Conservation (phyloP, 805 yeast species). For the Metschnikowia santaceciliae region DNA sequence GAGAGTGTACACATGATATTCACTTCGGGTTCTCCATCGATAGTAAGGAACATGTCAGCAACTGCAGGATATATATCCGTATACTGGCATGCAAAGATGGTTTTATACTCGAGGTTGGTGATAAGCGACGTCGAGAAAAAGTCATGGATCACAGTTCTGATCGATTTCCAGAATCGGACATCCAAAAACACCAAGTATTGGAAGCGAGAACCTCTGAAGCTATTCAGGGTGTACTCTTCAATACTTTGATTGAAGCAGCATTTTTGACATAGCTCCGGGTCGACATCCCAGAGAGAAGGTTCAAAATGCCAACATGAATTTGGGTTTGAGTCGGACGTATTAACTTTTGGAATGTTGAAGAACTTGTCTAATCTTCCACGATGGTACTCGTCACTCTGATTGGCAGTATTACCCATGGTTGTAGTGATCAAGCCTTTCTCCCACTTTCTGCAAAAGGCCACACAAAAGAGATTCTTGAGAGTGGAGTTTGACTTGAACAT, state of each 20-base stretch:
- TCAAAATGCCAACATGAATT: constrained; percentile 36
- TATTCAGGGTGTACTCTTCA: constrained; percentile 24
- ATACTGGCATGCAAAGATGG: constrained; percentile 69
- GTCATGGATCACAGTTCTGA: constrained; percentile 57
- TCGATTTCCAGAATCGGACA: constrained; percentile 63
- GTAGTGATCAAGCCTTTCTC: constrained; percentile 39
- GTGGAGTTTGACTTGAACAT: constrained; percentile 46
- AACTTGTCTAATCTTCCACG: constrained; percentile 32
- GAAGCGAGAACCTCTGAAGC: constrained; percentile 47
- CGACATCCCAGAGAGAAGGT: constrained; percentile 46
- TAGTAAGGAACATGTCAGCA: constrained; percentile 61
- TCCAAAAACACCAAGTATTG: constrained; percentile 64
- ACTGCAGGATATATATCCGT: constrained; percentile 77
- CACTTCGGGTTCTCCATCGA: constrained; percentile 86
- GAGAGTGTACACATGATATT: constrained; percentile 71
- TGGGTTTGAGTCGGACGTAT: constrained; percentile 10
- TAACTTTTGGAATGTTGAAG: constrained; percentile 36
- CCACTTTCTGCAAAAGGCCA: constrained; percentile 63
- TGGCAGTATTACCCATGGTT: neutral
- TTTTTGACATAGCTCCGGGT: constrained; percentile 37
- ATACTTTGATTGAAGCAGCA: constrained; percentile 43
- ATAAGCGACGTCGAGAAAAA: constrained; percentile 62
- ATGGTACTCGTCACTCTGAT: constrained; percentile 16
- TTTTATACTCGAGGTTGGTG: constrained; percentile 53
- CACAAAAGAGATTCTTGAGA: constrained; percentile 49